phyloP scores from a whole-genome alignment of 306 rosid species.

The Arachis hypogaea region DNA sequence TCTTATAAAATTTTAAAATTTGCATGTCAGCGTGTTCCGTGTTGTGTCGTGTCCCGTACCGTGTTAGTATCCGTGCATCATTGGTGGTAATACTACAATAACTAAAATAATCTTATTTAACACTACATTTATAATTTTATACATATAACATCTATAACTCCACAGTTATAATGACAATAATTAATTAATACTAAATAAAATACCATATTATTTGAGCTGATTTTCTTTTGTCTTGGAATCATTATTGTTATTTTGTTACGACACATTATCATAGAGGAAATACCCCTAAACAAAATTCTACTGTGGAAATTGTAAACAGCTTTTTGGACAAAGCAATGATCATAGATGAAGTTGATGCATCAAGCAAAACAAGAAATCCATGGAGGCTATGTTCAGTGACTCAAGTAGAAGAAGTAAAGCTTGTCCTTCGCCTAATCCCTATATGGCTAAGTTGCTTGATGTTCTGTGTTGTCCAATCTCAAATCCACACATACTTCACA shows the following conservation, averaged over 20 bases:
- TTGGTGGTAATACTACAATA: no score
- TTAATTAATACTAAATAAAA: no score
- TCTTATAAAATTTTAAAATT: no score
- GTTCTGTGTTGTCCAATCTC: conserved; percentile 63
- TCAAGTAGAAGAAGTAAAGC: conserved; percentile 84
- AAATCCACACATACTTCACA: conserved; percentile 60
- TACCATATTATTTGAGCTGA: no score
- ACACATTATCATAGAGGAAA: background rate
- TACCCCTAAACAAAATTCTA: background rate
- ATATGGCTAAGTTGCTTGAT: conserved; percentile 73
- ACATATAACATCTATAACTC: no score
- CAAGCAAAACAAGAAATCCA: conserved; percentile 55
- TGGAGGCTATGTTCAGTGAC: conserved; percentile 77
- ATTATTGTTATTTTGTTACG: background rate
- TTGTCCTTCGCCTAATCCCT: conserved; percentile 65
- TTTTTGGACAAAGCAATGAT: conserved; percentile 71
- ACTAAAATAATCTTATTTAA: no score
- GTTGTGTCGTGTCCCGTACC: no score
- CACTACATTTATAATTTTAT: no score
- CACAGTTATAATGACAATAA: no score
- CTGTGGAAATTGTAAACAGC: conserved; percentile 39
- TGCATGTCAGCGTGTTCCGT: no score
- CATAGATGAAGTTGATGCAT: conserved; percentile 54
- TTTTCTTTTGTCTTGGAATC: no score
- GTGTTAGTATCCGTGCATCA: no score